Conservation (phyloP, 2,329 filamentous ascomycete genomes). For the Fusarium lyarnte region DNA sequence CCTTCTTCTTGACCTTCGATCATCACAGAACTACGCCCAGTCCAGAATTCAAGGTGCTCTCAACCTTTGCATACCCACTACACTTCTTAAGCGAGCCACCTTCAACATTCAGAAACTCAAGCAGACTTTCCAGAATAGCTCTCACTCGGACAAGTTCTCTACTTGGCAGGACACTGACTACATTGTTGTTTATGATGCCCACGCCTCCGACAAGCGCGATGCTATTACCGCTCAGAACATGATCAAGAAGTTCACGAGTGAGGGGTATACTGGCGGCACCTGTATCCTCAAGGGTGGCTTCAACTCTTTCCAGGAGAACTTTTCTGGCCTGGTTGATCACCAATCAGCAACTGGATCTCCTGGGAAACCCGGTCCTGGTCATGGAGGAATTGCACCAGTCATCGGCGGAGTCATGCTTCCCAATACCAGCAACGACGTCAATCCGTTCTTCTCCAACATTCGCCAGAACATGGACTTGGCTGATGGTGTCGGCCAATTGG, state of each 20-base stretch:
- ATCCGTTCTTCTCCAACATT: constrained; percentile 96
- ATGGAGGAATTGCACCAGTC: constrained; percentile 69
- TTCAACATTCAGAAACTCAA: constrained; percentile 90
- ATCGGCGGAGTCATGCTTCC: constrained; percentile 90
- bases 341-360: constrained; percentile 49
- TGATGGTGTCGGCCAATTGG: constrained; percentile 87
- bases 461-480: constrained; percentile 96
- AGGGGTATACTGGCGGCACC: constrained; percentile 79
- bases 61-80: constrained; percentile 95
- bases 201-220: constrained; percentile 81
- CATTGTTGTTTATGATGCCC: constrained; percentile 88
- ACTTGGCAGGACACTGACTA: constrained; percentile 78
- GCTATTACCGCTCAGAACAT: constrained; percentile 84
- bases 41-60: constrained; percentile 82
- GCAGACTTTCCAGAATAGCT: constrained; percentile 81
- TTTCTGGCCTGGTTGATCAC: constrained; percentile 71
- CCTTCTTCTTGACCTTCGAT: constrained; percentile 85
- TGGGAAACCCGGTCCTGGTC: constrained; percentile 59
- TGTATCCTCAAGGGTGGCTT: constrained; percentile 87
- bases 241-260: constrained; percentile 88
- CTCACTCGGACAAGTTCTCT: constrained; percentile 77
- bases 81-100: constrained; percentile 86
- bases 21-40: constrained; percentile 81
- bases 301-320: constrained; percentile 73
- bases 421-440: constrained; percentile 70